Evolutionary conservation across 2,329 filamentous ascomycete genomes (phyloP).

Genomic region (Verticillium longisporum): DNA sequence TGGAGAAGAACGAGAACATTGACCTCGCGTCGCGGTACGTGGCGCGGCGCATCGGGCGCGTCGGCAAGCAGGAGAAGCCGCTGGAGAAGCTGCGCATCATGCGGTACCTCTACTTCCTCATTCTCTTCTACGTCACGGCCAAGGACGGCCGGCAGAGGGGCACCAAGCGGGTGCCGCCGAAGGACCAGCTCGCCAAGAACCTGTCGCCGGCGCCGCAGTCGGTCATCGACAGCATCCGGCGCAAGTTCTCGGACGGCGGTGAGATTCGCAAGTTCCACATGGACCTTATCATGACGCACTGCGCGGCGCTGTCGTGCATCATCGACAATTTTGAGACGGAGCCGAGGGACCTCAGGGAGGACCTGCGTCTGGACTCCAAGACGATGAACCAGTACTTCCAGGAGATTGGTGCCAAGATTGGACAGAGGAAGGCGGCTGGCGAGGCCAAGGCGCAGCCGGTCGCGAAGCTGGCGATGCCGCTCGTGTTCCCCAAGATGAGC

Average conservation of each 20-base stretch:
- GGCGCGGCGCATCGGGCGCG: slow-evolving; percentile 50
- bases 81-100: slow-evolving; percentile 49
- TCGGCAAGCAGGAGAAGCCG: slow-evolving; percentile 46
- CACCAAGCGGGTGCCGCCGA: slow-evolving; percentile 46
- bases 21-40: slow-evolving; percentile 57
- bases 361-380: slow-evolving; percentile 65
- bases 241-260: slow-evolving; percentile 59
- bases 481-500: slow-evolving; percentile 69
- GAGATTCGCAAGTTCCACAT: slow-evolving; percentile 65
- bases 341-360: slow-evolving; percentile 61
- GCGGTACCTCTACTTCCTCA: slow-evolving; percentile 52
- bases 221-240: slow-evolving; percentile 59
- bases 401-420: slow-evolving; percentile 66
- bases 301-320: slow-evolving; percentile 63
- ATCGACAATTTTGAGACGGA: slow-evolving; percentile 70
- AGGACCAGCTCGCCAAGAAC: slow-evolving; percentile 53
- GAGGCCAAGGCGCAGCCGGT: slow-evolving; percentile 49
- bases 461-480: slow-evolving; percentile 68
- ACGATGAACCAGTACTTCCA: slow-evolving; percentile 65
- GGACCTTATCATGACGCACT: slow-evolving; percentile 67
- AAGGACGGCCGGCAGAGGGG: slow-evolving; percentile 41
- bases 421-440: slow-evolving; percentile 43
- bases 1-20: slow-evolving; percentile 51
- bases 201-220: slow-evolving; percentile 52
- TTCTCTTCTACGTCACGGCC: slow-evolving; percentile 44